Evolutionary conservation across 2,329 filamentous ascomycete species (phyloP).

Genomic region (Exophiala xenobiotica): DNA sequence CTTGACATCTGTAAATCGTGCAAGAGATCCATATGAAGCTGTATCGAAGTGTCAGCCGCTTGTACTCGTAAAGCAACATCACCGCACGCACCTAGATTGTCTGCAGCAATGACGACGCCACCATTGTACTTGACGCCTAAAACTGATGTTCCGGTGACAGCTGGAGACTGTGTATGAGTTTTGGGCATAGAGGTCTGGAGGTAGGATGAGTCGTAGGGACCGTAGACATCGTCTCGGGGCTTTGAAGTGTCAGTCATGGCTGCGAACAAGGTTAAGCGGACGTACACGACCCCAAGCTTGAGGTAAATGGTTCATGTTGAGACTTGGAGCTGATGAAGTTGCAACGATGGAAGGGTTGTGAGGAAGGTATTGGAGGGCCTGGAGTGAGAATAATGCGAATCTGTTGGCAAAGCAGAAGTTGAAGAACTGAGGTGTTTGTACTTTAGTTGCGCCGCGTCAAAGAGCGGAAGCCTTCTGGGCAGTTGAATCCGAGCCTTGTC

Average conservation of each 20-base stretch:
- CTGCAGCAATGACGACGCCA: constrained; percentile 92
- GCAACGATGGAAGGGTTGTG: background rate
- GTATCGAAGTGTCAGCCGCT: constrained; percentile 16
- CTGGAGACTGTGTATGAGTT: constrained; percentile 85
- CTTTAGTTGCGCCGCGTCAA: background rate
- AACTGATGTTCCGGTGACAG: constrained; percentile 95
- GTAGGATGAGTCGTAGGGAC: constrained; percentile 84
- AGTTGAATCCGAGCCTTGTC: background rate
- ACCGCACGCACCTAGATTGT: constrained; percentile 75
- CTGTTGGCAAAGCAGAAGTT: too few relatives aligned
- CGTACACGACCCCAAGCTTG: constrained; percentile 66
- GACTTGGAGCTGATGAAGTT: too few relatives aligned
- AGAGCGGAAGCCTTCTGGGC: constrained; percentile 1
- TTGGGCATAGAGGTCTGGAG: constrained; percentile 69
- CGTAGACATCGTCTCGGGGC: constrained; percentile 97
- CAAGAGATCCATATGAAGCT: constrained; percentile 97
- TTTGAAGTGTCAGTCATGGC: constrained; percentile 46
- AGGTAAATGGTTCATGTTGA: constrained; percentile 63
- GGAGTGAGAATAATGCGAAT: background rate
- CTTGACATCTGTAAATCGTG: constrained; percentile 95
- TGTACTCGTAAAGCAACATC: background rate
- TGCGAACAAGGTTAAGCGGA: constrained; percentile 22
- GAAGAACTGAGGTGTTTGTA: too few relatives aligned
- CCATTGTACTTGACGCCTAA: constrained; percentile 93
- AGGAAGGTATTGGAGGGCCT: background rate